phyloP scores from a whole-genome alignment of 2,329 filamentous ascomycete species.

The Fusarium sp. region DNA sequence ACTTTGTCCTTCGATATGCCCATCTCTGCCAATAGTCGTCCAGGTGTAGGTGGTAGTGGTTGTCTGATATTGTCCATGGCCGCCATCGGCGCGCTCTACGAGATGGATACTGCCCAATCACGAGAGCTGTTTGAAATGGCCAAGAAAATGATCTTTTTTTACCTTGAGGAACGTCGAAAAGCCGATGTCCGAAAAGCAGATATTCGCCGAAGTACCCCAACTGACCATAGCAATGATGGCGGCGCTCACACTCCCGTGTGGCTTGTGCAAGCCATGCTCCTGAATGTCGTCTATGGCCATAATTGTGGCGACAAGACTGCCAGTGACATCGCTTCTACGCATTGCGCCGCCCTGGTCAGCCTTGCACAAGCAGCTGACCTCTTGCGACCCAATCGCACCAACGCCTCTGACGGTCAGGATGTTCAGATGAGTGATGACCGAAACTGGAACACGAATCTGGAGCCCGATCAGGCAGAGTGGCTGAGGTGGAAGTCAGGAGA shows the following conservation, averaged over 20 bases:
- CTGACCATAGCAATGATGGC: constrained; percentile 66
- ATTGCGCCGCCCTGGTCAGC: constrained; percentile 90
- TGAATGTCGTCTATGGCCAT: constrained; percentile 96
- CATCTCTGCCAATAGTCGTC: constrained; percentile 71
- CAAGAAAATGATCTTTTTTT: constrained; percentile 94
- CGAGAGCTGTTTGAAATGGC: constrained; percentile 91
- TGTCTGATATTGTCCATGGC: constrained; percentile 88
- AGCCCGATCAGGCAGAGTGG: constrained; percentile 73
- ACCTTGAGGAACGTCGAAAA: constrained; percentile 90
- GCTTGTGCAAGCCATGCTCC: constrained; percentile 95
- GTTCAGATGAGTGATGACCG: constrained; percentile 68
- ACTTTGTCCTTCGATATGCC: constrained; percentile 90
- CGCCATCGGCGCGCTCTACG: constrained; percentile 85
- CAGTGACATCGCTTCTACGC: constrained; percentile 91
- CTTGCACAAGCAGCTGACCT: constrained; percentile 90
- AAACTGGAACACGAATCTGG: constrained; percentile 59
- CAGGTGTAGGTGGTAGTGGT: constrained; percentile 79
- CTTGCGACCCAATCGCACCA: constrained; percentile 59
- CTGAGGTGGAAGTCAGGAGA: constrained; percentile 88
- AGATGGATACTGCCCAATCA: constrained; percentile 82
- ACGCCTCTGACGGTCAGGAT: constrained; percentile 62
- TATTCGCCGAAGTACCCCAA: constrained; percentile 64
- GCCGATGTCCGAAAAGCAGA: constrained; percentile 79
- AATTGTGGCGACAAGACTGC: constrained; percentile 93
- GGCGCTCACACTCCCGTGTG: constrained; percentile 85